These are phyloP conservation scores for Sporisorium exsertum DNA, from an alignment of 1,284 basidiomycete species.

Conservation along the genomic window DNA sequence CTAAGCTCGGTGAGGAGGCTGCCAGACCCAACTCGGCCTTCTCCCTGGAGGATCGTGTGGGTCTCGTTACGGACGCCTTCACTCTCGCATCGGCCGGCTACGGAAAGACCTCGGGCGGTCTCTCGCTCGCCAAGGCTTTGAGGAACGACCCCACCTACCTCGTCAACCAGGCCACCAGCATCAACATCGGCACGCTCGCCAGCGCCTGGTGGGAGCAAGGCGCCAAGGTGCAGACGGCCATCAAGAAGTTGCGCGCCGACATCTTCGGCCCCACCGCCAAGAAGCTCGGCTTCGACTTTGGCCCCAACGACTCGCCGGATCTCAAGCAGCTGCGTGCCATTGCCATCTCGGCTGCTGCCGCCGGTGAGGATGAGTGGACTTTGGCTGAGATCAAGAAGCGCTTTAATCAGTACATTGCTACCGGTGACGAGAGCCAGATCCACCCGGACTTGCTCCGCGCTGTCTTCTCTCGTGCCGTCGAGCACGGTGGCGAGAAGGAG, in stretches of 20 bases:
- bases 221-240: conserved; percentile 72
- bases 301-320: conserved; percentile 78
- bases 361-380: conserved; percentile 69
- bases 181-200: conserved; percentile 57
- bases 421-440: conserved; percentile 82
- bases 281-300: conserved; percentile 83
- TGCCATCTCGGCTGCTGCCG: conserved; percentile 77
- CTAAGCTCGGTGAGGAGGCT: conserved; percentile 83
- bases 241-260: conserved; percentile 68
- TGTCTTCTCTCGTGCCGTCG: conserved; percentile 72
- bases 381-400: conserved; percentile 77
- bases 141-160: conserved; percentile 70
- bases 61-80: conserved; percentile 83
- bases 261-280: conserved; percentile 84
- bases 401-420: conserved; percentile 80
- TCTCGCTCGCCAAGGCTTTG: conserved; percentile 79
- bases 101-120: conserved; percentile 79
- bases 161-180: conserved; percentile 55
- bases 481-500: conserved; percentile 81
- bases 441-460: conserved; percentile 72
- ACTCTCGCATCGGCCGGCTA: conserved; percentile 85
- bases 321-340: conserved; percentile 81
- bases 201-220: conserved; percentile 88
- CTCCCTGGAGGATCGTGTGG: conserved; percentile 85
- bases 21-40: conserved; percentile 77